Evolutionary conservation across 2,329 filamentous ascomycete species (phyloP).

Genomic region (Ceratocystis eucalypticola): DNA sequence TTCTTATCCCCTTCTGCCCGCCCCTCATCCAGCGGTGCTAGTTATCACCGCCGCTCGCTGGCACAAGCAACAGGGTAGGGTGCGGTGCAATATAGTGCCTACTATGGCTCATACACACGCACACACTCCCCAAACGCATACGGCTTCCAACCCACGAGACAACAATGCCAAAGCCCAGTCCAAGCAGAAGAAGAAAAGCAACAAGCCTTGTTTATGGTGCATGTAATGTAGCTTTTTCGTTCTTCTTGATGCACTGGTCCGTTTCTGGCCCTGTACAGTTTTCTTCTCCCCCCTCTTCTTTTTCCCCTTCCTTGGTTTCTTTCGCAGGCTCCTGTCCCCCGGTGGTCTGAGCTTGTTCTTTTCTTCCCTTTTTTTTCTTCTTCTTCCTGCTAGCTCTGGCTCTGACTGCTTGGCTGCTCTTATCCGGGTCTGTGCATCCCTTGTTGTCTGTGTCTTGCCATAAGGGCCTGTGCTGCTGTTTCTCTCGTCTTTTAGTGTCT

Average conservation of each 20-base stretch:
- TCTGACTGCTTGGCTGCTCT: not conserved
- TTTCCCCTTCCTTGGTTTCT: not conserved
- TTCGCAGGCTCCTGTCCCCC: not conserved
- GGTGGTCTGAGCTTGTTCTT: constrained; percentile 1
- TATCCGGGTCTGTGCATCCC: not conserved
- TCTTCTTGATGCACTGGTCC: not conserved
- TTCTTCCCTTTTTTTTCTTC: not conserved
- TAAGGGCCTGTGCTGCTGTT: not conserved
- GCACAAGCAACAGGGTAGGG: not conserved
- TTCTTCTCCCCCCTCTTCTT: not conserved
- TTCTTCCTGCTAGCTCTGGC: not conserved
- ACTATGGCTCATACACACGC: not conserved
- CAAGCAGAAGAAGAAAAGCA: not conserved
- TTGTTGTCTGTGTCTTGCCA: not conserved
- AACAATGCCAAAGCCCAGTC: not conserved
- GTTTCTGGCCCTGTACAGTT: not conserved
- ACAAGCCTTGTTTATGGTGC: not conserved
- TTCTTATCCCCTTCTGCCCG: not conserved
- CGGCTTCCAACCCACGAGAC: not conserved
- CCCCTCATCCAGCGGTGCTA: not conserved
- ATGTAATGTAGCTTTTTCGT: constrained; percentile 1
- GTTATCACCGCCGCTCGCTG: not conserved
- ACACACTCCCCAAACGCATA: not conserved
- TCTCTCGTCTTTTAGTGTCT: not conserved
- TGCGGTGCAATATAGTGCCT: too few species aligned